Base-by-base conservation (phyloP, 2,329 filamentous ascomycete genomes). In the Aspergillus spinulosporus region DNA sequence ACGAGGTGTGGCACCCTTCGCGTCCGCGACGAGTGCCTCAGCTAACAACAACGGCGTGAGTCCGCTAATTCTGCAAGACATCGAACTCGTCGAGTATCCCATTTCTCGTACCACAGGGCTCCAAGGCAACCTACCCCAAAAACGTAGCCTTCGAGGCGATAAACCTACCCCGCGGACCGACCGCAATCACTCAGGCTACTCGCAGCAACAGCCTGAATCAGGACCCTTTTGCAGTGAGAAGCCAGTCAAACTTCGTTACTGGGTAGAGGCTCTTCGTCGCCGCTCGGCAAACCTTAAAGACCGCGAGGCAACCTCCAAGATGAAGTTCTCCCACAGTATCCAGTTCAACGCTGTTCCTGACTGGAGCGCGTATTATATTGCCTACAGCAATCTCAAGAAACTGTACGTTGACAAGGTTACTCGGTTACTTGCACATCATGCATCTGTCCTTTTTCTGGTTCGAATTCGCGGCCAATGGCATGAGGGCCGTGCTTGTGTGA, bases 261-360 rank as follows among this genome's bases (percentile, higher is more conserved):
- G 72, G 72, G 60, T 62, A 14, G 65, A 73, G 62, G 71, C 71
- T 53, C 66, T 74, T 59, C 66, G 58, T 53, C 63, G 57, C 44
- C 65, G 63, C 44, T 53, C 66, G 43, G 60, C 59, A 14, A 54
- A 42, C 54, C 56, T 56, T 45, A 48, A 51, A 49, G 52, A 61
- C 43, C 31, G 55, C 3, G 60, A 89, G 66, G 80, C 87, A 66
- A 84, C 81, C 64, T 87, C 89, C 85, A 90, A 91, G 71, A 99
- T 99, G 94, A 97, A 97, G 87, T 99, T 99, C 82, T 97, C 93
- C 14, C 94, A 99, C 75, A 97, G 93, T 77, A 88, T 99, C 67
- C 94, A 99, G 81, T 99, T 99, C 79, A 99, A 99, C 80, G 92
- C 94, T 62, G 94, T 99, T 66, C 94, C 94, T n/a, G 94, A 99